phyloP scores from a whole-genome alignment of 2,329 filamentous ascomycete species.

The Fusarium hainanense region DNA sequence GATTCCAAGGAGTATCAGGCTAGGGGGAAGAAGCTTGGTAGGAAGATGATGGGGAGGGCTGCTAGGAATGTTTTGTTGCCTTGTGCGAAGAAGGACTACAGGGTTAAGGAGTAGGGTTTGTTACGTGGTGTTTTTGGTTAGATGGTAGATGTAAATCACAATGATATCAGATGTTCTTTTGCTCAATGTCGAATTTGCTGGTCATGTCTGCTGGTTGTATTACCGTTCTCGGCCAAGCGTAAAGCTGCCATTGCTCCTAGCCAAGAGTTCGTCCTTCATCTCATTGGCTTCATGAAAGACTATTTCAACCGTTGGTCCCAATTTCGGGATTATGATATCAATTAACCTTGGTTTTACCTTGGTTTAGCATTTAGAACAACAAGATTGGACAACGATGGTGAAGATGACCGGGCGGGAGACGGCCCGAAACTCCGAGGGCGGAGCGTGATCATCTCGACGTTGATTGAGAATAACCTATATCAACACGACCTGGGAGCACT shows the following conservation, averaged over 20 bases:
- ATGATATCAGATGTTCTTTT: not conserved
- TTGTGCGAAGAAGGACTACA: not conserved
- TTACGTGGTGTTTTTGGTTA: not conserved
- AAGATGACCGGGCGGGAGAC: accelerated
- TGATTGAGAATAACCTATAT: not conserved
- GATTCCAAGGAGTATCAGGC: constrained; percentile 25
- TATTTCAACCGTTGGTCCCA: not conserved
- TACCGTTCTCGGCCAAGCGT: not conserved
- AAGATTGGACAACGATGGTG: not conserved
- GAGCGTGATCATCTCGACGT: not conserved
- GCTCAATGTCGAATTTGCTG: too few species aligned
- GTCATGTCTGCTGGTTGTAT: not conserved
- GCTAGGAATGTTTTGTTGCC: constrained; percentile 9
- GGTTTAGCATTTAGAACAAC: not conserved
- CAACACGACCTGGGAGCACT: too few species aligned
- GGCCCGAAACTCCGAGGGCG: not conserved
- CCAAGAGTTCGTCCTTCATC: not conserved
- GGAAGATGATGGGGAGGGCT: constrained; percentile 7
- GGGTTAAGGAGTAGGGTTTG: not conserved
- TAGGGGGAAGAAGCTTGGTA: not conserved
- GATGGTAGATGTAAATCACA: not conserved
- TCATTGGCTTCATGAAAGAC: not conserved
- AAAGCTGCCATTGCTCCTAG: accelerated
- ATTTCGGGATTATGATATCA: accelerated
- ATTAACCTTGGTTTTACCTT: constrained; percentile 7